A percentile compares a stretch with the other conserved stretches of the same genome.
phyloP scores from a whole-genome alignment of 208 protist species.

The Trypanosomatidae sp. region DNA sequence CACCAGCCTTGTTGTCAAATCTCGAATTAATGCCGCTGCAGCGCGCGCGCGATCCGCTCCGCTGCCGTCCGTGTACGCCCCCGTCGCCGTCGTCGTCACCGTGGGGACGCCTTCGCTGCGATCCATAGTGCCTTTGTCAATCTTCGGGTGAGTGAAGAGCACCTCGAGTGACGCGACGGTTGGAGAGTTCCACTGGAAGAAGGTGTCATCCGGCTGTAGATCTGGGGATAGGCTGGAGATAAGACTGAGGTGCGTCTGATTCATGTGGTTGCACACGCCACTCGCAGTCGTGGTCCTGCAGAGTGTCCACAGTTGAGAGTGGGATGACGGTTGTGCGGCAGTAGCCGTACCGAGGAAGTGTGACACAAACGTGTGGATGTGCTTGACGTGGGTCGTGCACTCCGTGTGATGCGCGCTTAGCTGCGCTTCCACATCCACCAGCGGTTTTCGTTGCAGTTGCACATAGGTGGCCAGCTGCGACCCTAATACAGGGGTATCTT shows the following conservation, averaged over 20 bases:
- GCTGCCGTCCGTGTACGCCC: constrained; percentile 2
- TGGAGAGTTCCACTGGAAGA: constrained; percentile 15
- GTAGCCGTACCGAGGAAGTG: constrained; percentile 1
- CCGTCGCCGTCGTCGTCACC: not conserved
- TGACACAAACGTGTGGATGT: constrained; percentile 11
- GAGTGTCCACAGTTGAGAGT: not conserved
- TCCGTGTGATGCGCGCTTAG: constrained; percentile 21
- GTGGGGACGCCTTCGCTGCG: not conserved
- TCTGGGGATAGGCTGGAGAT: not conserved
- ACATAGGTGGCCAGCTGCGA: constrained; percentile 27
- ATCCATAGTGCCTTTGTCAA: constrained; percentile 5
- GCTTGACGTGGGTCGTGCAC: constrained; percentile 7
- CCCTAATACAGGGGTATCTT: constrained; percentile 16
- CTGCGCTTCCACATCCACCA: constrained; percentile 28
- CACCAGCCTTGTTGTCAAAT: constrained; percentile 5
- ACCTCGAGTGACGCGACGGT: constrained; percentile 10
- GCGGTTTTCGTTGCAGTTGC: constrained; percentile 28
- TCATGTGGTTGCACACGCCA: not conserved
- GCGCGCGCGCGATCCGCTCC: constrained; percentile 6
- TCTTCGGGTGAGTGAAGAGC: constrained; percentile 1
- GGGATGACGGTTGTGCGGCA: not conserved
- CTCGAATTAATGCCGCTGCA: constrained; percentile 5
- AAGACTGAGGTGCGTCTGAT: not conserved
- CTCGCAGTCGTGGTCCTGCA: not conserved
- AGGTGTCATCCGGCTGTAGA: not conserved